phyloP scores from a whole-genome alignment of 108 stramenopile species.

The Nitzschia sp. region DNA sequence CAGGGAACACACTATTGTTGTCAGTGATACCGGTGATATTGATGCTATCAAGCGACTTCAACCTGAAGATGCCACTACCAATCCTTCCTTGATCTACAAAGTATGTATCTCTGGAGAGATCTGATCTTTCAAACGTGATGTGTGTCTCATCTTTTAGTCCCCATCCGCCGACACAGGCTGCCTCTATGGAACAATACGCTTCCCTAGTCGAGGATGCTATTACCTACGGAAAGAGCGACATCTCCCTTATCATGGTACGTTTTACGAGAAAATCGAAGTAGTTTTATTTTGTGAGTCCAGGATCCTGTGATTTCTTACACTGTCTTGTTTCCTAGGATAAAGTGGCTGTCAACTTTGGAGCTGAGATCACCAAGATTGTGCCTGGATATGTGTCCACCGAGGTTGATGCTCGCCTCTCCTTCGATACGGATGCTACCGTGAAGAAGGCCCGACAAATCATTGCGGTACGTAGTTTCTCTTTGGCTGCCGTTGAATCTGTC shows the following conservation, averaged over 20 bases:
- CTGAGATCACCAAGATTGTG: slow-evolving; percentile 96
- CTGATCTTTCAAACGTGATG: neutral
- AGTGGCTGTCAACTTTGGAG: slow-evolving; percentile 95
- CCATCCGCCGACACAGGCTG: slow-evolving; percentile 46
- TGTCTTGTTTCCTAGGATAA: slow-evolving; percentile 80
- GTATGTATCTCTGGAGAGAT: neutral
- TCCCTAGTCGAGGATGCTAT: slow-evolving; percentile 85
- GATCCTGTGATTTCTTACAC: too few species aligned
- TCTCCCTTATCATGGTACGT: slow-evolving; percentile 71
- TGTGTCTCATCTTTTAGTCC: neutral
- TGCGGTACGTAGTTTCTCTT: neutral
- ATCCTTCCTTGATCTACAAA: slow-evolving; percentile 96
- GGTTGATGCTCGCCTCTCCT: slow-evolving; percentile 98
- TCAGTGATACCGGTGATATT: slow-evolving; percentile 88
- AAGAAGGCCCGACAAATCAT: slow-evolving; percentile 93
- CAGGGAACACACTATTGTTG: slow-evolving; percentile 79
- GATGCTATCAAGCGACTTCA: slow-evolving; percentile 85
- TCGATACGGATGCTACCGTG: slow-evolving; percentile 94
- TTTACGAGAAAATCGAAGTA: neutral
- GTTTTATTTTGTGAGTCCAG: neutral
- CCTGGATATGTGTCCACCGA: slow-evolving; percentile 99
- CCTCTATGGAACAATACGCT: slow-evolving; percentile 71
- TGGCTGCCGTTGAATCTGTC: too few species aligned
- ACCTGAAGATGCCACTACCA: slow-evolving; percentile 98
- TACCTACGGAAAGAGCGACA: slow-evolving; percentile 75